phyloP scores from a whole-genome alignment of 768 basidiomycete genomes.

The Leccinum uliginosum region DNA sequence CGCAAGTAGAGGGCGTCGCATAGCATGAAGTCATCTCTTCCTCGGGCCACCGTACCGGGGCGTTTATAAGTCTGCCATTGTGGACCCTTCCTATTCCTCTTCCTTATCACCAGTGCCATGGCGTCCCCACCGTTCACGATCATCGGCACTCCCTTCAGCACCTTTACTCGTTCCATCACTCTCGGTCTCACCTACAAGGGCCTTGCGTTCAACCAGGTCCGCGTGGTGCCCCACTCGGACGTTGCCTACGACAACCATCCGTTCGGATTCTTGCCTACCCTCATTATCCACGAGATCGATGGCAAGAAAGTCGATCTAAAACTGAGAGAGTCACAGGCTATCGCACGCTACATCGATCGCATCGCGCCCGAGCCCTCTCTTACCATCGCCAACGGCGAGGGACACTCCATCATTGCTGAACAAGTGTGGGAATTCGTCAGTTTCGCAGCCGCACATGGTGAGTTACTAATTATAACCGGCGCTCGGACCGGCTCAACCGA shows the following conservation, averaged over 20 bases:
- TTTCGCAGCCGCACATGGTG: constrained; percentile 24
- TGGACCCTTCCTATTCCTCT: background rate
- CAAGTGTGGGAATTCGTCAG: constrained; percentile 34
- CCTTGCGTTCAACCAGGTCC: constrained; percentile 24
- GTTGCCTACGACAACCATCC: constrained; percentile 26
- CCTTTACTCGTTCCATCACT: constrained; percentile 30
- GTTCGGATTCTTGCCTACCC: constrained; percentile 31
- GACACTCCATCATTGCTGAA: constrained; percentile 19
- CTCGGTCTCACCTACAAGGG: constrained; percentile 28
- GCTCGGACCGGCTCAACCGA: background rate
- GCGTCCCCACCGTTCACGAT: constrained; percentile 20
- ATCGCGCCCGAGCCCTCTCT: constrained; percentile 27
- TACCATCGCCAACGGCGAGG: constrained; percentile 18
- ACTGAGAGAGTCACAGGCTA: constrained; percentile 28
- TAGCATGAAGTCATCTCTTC: background rate
- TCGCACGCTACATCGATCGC: constrained; percentile 28
- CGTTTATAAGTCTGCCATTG: constrained; percentile 6
- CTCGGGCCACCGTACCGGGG: background rate
- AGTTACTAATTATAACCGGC: background rate
- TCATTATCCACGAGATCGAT: constrained; percentile 26
- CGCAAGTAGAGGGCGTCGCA: background rate
- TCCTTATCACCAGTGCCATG: constrained; percentile 10
- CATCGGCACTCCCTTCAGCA: constrained; percentile 32
- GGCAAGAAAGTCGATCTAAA: constrained; percentile 21
- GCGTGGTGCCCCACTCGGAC: constrained; percentile 26